Conservation (phyloP, 1,284 basidiomycete species). For the Heterobasidion annosum region DNA sequence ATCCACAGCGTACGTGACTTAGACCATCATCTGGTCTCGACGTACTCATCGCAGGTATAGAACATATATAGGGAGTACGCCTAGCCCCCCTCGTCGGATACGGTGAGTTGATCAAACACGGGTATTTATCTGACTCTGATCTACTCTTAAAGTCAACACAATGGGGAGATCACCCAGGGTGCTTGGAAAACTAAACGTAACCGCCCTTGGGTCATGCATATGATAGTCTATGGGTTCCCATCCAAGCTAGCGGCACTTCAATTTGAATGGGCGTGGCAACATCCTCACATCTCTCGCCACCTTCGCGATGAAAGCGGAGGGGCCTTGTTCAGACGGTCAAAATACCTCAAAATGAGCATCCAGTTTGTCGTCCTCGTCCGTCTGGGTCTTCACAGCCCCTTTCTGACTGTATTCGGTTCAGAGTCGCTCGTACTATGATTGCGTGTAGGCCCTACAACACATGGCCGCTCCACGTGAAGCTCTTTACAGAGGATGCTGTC, state of each 20-base stretch:
- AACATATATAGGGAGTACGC: constrained; percentile 79
- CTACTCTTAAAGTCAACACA: constrained; percentile 57
- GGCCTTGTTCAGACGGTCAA: constrained; percentile 25
- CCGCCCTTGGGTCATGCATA: constrained; percentile 85
- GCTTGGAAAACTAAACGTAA: constrained; percentile 65
- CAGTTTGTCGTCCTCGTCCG: constrained; percentile 25
- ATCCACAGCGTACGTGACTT: constrained; percentile 45
- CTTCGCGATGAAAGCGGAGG: constrained; percentile 34
- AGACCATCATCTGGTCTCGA: background rate
- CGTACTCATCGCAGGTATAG: constrained; percentile 18
- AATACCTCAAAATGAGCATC: constrained; percentile 34
- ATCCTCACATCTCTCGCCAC: constrained; percentile 54
- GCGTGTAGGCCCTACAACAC: constrained; percentile 47
- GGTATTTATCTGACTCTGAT: background rate
- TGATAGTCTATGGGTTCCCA: constrained; percentile 85
- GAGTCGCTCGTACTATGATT: constrained; percentile 46
- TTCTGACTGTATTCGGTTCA: constrained; percentile 9
- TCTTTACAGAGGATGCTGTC: constrained; percentile 58
- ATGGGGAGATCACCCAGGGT: constrained; percentile 71
- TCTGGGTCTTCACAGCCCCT: background rate
- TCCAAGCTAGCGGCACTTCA: constrained; percentile 78
- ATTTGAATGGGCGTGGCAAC: constrained; percentile 94
- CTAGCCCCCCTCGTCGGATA: constrained; percentile 69
- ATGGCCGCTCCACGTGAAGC: constrained; percentile 60
- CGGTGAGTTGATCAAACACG: constrained; percentile 24